A percentile compares a stretch with the other conserved stretches of the same genome.
phyloP scores from a whole-genome alignment of 1,284 basidiomycete genomes.

The Tilletia setariae region DNA sequence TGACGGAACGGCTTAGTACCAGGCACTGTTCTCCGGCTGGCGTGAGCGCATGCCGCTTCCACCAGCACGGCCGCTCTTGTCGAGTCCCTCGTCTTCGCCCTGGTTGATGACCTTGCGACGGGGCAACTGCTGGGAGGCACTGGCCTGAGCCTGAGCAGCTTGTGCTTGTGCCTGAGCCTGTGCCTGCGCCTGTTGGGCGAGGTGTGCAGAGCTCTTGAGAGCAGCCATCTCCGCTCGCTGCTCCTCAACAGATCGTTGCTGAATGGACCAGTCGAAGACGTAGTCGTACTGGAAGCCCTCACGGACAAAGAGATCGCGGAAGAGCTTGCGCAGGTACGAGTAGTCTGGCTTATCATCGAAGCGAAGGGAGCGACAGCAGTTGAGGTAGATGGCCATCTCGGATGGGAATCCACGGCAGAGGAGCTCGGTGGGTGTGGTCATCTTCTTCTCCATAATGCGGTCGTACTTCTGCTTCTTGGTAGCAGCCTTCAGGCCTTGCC shows the following conservation, averaged over 20 bases:
- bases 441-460: constrained; percentile 56
- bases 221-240: constrained; percentile 27
- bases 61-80: constrained; percentile 13
- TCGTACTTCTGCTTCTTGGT: constrained; percentile 56
- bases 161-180: constrained; percentile 20
- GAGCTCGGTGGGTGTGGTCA: constrained; percentile 55
- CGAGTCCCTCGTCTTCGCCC: constrained; percentile 12
- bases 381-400: constrained; percentile 55
- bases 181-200: constrained; percentile 25
- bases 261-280: constrained; percentile 55
- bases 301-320: constrained; percentile 56
- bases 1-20: not conserved
- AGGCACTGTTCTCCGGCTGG: not conserved
- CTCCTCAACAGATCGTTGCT: constrained; percentile 47
- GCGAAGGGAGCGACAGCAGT: constrained; percentile 55
- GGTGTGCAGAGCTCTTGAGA: constrained; percentile 19
- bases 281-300: constrained; percentile 56
- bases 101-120: constrained; percentile 49
- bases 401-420: constrained; percentile 55
- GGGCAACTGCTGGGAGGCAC: constrained; percentile 40
- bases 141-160: constrained; percentile 14
- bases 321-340: constrained; percentile 55
- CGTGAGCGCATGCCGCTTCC: not conserved
- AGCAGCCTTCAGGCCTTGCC: constrained; percentile 54
- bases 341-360: constrained; percentile 56